Evolutionary conservation across 1,284 basidiomycete genomes (phyloP).

Genomic region (Uromyces viciae-fabae): DNA sequence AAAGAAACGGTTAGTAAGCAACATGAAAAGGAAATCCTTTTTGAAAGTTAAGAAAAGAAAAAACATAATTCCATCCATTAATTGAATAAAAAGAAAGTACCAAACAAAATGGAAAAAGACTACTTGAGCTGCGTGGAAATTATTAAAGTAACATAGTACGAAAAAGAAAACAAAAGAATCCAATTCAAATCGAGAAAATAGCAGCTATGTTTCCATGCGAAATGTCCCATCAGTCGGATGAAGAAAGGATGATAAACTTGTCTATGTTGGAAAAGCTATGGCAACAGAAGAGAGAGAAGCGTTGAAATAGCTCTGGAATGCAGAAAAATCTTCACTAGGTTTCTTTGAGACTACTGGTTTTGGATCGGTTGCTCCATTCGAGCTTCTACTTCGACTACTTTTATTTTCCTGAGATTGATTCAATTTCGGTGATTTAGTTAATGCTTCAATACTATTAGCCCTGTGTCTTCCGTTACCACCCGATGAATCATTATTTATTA

Average conservation of each 20-base stretch:
- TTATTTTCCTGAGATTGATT: neutral
- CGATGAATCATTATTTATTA: neutral
- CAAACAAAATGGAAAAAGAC: no score
- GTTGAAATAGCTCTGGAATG: constrained; percentile 40
- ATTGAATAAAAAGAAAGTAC: no score
- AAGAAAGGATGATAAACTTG: neutral
- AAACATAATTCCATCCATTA: no score
- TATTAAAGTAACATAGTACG: no score
- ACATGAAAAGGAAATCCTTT: no score
- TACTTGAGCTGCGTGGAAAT: no score
- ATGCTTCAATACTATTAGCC: constrained; percentile 14
- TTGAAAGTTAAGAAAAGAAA: no score
- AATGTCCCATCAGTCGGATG: no score
- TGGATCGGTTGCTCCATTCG: neutral
- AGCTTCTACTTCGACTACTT: neutral
- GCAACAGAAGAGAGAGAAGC: neutral
- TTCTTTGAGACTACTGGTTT: constrained; percentile 5
- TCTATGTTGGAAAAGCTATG: constrained; percentile 24
- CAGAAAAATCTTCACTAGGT: constrained; percentile 41
- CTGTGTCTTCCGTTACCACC: neutral
- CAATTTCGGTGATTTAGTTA: neutral
- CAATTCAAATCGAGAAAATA: no score
- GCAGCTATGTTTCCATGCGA: no score
- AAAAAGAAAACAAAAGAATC: no score
- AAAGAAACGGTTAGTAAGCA: no score